These are phyloP conservation scores for Rhodomyrtus psidioides DNA, from an alignment of 441 rosid species.

Conservation along the genomic window DNA sequence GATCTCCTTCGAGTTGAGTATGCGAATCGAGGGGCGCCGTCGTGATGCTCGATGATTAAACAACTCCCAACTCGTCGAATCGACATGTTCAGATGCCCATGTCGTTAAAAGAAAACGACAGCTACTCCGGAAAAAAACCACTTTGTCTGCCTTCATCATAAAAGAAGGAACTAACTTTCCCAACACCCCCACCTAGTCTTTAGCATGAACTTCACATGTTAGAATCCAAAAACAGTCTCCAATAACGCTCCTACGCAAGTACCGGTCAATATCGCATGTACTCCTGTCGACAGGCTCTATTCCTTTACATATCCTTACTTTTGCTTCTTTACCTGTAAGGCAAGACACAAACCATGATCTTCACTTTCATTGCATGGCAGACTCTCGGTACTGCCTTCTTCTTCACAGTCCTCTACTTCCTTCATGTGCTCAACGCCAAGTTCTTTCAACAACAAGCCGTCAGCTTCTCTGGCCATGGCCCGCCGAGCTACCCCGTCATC, in stretches of 20 bases:
- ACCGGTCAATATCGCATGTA: no score
- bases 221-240: background rate
- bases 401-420: background rate
- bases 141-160: background rate
- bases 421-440: background rate
- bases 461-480: background rate
- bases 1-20: background rate
- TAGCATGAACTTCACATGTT: background rate
- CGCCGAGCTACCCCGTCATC: background rate
- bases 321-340: background rate
- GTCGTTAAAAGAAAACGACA: background rate
- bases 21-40: background rate
- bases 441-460: background rate
- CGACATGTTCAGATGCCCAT: background rate
- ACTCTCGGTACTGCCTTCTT: background rate
- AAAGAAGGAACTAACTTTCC: background rate
- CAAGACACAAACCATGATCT: background rate
- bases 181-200: background rate
- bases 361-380: background rate
- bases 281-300: no score
- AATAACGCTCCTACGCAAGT: background rate
- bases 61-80: background rate
- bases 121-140: background rate
- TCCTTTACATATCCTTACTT: background rate
- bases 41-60: background rate